phyloP scores from a whole-genome alignment of 1,284 basidiomycete genomes.

The Neolentinus lepideus region DNA sequence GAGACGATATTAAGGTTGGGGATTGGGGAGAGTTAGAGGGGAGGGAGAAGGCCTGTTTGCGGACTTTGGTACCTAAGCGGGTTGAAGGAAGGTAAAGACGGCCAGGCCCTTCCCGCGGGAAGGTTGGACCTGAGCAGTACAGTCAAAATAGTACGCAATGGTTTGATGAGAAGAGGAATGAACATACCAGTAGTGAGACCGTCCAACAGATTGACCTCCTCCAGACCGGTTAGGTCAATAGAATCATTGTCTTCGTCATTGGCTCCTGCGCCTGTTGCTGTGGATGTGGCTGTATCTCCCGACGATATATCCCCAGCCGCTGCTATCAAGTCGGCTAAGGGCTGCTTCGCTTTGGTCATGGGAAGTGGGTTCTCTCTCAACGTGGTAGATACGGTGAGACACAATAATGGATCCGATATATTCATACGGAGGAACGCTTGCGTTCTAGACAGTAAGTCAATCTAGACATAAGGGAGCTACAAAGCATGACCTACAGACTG shows the following conservation, averaged over 20 bases:
- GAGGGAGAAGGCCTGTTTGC: constrained; percentile 57
- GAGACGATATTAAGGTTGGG: constrained; percentile 27
- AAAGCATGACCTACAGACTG: constrained; percentile 59
- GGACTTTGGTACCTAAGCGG: constrained; percentile 55
- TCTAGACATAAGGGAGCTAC: constrained; percentile 3
- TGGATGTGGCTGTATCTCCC: constrained; percentile 13
- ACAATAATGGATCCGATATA: constrained; percentile 69
- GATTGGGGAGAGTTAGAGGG: constrained; percentile 30
- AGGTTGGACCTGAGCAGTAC: constrained; percentile 34
- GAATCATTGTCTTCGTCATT: constrained; percentile 24
- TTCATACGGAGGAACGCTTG: constrained; percentile 70
- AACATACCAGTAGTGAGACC: constrained; percentile 48
- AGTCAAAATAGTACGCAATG: too few species aligned
- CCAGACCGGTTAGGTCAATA: constrained; percentile 40
- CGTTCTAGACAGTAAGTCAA: constrained; percentile 1
- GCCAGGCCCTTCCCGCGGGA: constrained; percentile 24
- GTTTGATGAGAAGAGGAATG: too few species aligned
- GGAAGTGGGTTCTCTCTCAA: constrained; percentile 64
- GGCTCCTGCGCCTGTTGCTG: constrained; percentile 7
- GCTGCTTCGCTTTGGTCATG: constrained; percentile 30
- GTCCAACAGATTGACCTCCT: constrained; percentile 77
- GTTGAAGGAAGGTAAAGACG: constrained; percentile 50
- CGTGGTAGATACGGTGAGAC: constrained; percentile 74
- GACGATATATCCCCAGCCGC: constrained; percentile 25
- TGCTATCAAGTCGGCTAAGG: constrained; percentile 38